Evolutionary conservation across 805 yeast species (phyloP), one percentile per base, ranked within the genome.

Genomic region (Danielia reshetovae): DNA sequence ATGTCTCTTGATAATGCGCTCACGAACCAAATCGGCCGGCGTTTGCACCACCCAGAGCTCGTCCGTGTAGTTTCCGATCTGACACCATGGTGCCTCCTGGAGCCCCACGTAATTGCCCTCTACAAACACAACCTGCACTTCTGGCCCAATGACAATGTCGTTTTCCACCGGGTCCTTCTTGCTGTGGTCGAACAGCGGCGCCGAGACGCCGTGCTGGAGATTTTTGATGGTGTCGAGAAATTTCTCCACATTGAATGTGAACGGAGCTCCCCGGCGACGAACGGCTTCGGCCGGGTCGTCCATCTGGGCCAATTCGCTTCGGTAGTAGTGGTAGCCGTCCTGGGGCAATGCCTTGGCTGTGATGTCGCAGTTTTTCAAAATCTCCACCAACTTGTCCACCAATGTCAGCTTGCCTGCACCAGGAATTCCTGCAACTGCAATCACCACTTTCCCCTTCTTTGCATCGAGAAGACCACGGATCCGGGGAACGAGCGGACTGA

Each of bases 321-420:
- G 39, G 39, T 57, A 61, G 18, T 53, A 53, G 38, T 65, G 72
- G 43, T 39, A 66, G 10, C 72, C 72, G 49, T 66, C 72, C 42
- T 63, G 70, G 7, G 70, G 64, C 17, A 66, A 42, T 9, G 55
- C 51, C 17, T 36, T 43, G 7, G 63, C 36, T 12, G 42, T 33
- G 23, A 52, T 34, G 7, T 25, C 18, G 2, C 29, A 27, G 8
- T 36, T 29, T 27, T 42, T 51, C 22, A 66, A 42, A 48, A 38
- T 16, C 45, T 36, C 43, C 67, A 70, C 70, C 5, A 86, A 59
- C 4, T 55, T 36, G 24, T 52, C 51, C 1, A 89, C 79, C 23
- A 79, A 50, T 0, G 94, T 83, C 3, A 89, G 73, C 54, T 86
- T 86, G 0, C 96, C 96, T 1, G 89, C 77, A 5, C 96, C 96